Base-by-base conservation (phyloP, 345 rosid species). In the Viola odorata region DNA sequence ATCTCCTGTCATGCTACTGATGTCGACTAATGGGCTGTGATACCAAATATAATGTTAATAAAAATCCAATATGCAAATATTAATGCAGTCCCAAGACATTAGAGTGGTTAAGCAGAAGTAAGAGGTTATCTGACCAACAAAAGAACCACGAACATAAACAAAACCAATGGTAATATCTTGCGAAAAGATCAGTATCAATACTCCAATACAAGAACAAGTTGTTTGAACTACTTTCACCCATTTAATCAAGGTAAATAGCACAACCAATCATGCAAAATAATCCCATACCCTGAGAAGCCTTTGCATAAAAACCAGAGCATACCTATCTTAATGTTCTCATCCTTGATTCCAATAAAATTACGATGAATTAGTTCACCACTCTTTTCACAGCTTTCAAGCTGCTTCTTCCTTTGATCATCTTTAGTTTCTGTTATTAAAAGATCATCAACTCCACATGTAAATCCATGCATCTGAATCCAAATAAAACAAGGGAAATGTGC, bases 371-470 rank as follows among this genome's bases (percentile, higher is more conserved):
- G 76, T 73, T 82, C 85, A 61, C 95, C 97, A 72, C 78, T 78
- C 62, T 67, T 54, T 76, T 84, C 91, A 73, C 89, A 86, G 55
- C 70, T 72, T 74, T 86, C 83, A 65, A 94, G 97, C 68, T 83
- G 90, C 54, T 76, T 78, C 66, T 81, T 78, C 77, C 99, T 83
- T 78, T 68, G 77, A 65, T 60, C 68, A 62, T 94, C 99, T 64
- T 79, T 80, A 50, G 73, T 80, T 76, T 83, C 77, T 68, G 73
- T 61, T 62, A 94, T 74, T 73, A 94, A 78, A 68, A 94, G 95
- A 77, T 94, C 99, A 77, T 94, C 97, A 51, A 94, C 88, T 59
- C 99, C 99, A 78, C 99, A 94, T 0, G 99, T 94, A 76, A 94
- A 90, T 55, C 96, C 99, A 68, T 90, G 99, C 84, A 71, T 82